Percentiles rank a stretch among this genome's conserved stretches.
These are phyloP conservation scores for Trichophyton mentagrophytes DNA, from an alignment of 2,329 filamentous ascomycete genomes.

Conservation along the genomic window DNA sequence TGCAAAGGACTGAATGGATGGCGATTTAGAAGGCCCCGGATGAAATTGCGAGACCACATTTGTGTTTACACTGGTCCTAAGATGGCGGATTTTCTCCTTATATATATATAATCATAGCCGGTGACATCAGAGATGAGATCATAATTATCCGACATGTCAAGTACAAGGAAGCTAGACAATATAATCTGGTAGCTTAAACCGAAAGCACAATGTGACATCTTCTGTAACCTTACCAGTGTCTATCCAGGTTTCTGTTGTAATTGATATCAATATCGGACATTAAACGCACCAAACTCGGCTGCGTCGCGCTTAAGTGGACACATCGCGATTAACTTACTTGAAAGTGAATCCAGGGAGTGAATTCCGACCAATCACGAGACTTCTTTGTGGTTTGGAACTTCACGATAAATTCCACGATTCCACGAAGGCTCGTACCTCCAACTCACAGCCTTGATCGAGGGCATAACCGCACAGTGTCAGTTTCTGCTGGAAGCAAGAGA, in stretches of 20 bases:
- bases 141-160: neutral
- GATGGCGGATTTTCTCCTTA: neutral
- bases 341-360: neutral
- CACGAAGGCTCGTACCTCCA: neutral
- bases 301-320: neutral
- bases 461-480: no score
- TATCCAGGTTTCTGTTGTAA: neutral
- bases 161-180: neutral
- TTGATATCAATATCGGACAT: neutral
- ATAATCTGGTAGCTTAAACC: neutral
- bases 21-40: neutral
- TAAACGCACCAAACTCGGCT: neutral
- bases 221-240: no score
- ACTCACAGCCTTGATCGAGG: no score
- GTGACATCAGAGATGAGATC: neutral
- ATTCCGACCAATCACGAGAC: neutral
- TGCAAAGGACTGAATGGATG: neutral
- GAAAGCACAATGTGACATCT: no score
- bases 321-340: neutral
- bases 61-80: neutral
- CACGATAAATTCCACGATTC: neutral
- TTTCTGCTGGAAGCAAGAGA: no score
- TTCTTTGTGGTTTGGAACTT: neutral
- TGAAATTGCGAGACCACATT: neutral
- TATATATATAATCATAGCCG: neutral